Evolutionary conservation across 1,139 yeast species (phyloP).

Genomic region (Scheffersomyces titani): DNA sequence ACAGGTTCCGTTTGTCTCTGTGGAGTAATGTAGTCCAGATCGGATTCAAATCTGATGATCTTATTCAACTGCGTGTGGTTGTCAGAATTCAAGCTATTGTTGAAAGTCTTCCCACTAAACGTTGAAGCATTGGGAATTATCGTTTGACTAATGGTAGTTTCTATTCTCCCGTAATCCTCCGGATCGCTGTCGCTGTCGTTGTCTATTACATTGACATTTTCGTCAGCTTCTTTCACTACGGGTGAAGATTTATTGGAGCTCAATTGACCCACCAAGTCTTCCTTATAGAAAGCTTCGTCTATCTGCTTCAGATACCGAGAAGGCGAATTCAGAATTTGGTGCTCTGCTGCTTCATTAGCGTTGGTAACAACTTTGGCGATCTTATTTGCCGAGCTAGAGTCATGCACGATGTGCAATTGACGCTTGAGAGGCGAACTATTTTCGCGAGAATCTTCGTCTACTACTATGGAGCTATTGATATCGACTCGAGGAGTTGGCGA

Average conservation of each 20-base stretch:
- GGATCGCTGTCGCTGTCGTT: conserved; percentile 29
- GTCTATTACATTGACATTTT: conserved; percentile 18
- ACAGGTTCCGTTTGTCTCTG: conserved; percentile 45
- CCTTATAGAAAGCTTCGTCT: conserved; percentile 25
- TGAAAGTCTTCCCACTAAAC: conserved; percentile 2
- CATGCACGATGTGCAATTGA: conserved; percentile 6
- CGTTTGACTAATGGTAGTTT: conserved; percentile 21
- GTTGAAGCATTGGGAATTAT: conserved; percentile 16
- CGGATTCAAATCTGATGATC: conserved; percentile 15
- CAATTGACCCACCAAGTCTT: conserved; percentile 27
- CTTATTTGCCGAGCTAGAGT: conserved; percentile 16
- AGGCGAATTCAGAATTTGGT: not conserved
- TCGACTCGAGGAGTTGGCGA: conserved; percentile 10
- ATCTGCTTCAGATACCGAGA: conserved; percentile 18
- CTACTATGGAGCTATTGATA: not conserved
- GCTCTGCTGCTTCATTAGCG: conserved; percentile 16
- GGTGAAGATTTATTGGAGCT: conserved; percentile 17
- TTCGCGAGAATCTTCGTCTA: conserved; percentile 1
- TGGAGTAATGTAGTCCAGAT: conserved; percentile 34
- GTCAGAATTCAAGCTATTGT: conserved; percentile 3
- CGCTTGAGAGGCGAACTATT: conserved; percentile 18
- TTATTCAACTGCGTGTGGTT: conserved; percentile 24
- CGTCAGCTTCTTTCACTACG: conserved; percentile 1
- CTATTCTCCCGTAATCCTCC: conserved; percentile 21
- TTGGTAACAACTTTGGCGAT: conserved; percentile 25